phyloP scores from a whole-genome alignment of 805 yeast species.

The Maudiozyma barnettii region DNA sequence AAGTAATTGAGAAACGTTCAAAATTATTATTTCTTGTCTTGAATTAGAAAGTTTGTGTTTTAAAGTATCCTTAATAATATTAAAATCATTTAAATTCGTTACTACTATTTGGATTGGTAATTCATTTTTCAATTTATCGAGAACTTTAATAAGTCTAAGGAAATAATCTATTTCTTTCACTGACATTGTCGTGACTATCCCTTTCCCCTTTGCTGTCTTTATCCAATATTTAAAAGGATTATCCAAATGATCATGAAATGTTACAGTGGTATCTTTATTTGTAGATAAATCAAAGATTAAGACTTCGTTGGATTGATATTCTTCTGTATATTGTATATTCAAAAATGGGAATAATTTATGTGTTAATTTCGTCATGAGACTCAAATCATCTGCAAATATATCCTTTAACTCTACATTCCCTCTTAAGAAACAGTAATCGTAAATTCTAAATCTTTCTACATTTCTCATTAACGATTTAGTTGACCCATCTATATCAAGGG shows the following conservation, averaged over 20 bases:
- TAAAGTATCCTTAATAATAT: slow-evolving; percentile 5
- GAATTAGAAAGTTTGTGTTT: slow-evolving; percentile 2
- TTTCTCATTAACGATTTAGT: neutral
- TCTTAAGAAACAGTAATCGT: slow-evolving; percentile 14
- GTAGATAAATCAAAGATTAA: neutral
- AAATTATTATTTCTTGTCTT: slow-evolving; percentile 17
- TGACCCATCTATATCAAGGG: neutral
- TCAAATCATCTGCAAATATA: neutral
- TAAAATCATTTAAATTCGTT: slow-evolving; percentile 17
- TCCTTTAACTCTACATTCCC: neutral
- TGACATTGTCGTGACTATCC: slow-evolving; percentile 12
- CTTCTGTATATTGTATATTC: neutral
- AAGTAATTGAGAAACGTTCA: slow-evolving; percentile 14
- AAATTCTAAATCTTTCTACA: slow-evolving; percentile 15
- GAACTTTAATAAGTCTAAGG: slow-evolving; percentile 32
- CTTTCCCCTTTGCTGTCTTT: slow-evolving; percentile 7
- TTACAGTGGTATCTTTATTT: neutral
- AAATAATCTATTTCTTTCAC: slow-evolving; percentile 26
- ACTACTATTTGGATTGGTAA: slow-evolving; percentile 37
- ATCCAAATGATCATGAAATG: neutral
- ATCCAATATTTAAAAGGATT: slow-evolving; percentile 15
- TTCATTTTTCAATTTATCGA: slow-evolving; percentile 29
- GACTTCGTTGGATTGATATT: neutral
- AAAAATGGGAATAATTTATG: slow-evolving; percentile 18
- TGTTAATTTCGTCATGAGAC: neutral